These are phyloP conservation scores for Xylaria sp. DNA, from an alignment of 2,329 filamentous ascomycete genomes.

Conservation along the genomic window DNA sequence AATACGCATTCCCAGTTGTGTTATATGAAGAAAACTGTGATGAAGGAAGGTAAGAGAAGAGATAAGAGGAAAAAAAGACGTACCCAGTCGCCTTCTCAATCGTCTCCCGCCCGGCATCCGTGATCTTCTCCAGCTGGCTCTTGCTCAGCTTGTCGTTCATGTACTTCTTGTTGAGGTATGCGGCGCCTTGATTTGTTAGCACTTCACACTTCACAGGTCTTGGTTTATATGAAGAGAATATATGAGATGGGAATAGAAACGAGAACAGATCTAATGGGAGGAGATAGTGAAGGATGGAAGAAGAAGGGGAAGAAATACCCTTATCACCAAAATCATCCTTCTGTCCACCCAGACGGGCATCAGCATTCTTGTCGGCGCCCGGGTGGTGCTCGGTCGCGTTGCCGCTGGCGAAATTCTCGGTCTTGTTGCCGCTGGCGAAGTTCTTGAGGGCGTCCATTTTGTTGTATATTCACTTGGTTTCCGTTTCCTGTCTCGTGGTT, in stretches of 20 bases:
- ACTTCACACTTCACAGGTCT: no score
- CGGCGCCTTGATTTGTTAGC: conserved; percentile 16
- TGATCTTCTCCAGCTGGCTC: conserved; percentile 28
- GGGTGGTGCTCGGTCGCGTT: conserved; percentile 13
- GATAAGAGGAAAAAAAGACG: no score
- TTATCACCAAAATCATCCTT: conserved; percentile 33
- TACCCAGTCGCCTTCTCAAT: conserved; percentile 40
- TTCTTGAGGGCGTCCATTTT: conserved; percentile 33
- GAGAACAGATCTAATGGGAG: no score
- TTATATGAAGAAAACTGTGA: no score
- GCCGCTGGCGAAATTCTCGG: conserved; percentile 22
- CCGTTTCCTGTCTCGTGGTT: no score
- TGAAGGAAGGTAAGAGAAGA: no score
- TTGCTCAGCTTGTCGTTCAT: conserved; percentile 16
- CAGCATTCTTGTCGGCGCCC: conserved; percentile 1
- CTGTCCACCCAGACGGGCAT: conserved; percentile 15
- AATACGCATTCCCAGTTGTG: no score
- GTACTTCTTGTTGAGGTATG: conserved; percentile 24
- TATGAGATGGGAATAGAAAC: no score
- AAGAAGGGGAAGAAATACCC: conserved; percentile 21
- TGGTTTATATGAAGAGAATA: no score
- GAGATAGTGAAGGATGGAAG: no score
- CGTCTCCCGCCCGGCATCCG: conserved; percentile 29
- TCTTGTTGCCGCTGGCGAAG: conserved; percentile 19
- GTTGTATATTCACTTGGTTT: no score